These are phyloP conservation scores for Theileria annulata DNA, from an alignment of 169 alveolate genomes.

Conservation along the genomic window DNA sequence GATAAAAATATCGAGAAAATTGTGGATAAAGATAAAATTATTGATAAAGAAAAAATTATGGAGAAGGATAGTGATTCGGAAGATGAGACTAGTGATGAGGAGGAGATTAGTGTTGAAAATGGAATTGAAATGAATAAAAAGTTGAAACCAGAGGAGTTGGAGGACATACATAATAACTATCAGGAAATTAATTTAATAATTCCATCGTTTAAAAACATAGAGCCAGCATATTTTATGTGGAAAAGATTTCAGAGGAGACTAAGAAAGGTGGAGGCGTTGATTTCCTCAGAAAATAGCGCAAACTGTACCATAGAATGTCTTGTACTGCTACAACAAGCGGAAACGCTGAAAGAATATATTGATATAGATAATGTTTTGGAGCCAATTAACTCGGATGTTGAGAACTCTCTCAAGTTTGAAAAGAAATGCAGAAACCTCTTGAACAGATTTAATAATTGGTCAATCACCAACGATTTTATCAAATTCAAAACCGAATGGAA, in stretches of 20 bases:
- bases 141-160: slow-evolving; percentile 30
- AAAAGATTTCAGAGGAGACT: slow-evolving; percentile 41
- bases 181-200: slow-evolving; percentile 38
- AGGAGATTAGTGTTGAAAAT: background rate
- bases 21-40: background rate
- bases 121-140: background rate
- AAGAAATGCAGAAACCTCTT: slow-evolving; percentile 52
- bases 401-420: slow-evolving; percentile 38
- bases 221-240: slow-evolving; percentile 39
- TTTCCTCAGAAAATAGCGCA: slow-evolving; percentile 24
- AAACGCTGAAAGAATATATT: slow-evolving; percentile 32
- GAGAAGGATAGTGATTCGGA: background rate
- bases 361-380: slow-evolving; percentile 30
- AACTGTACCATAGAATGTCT: slow-evolving; percentile 52
- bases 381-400: slow-evolving; percentile 50
- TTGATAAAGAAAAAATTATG: background rate
- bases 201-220: slow-evolving; percentile 38
- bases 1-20: background rate
- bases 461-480: slow-evolving; percentile 9
- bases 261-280: slow-evolving; percentile 26
- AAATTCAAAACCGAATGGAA: slow-evolving; percentile 53
- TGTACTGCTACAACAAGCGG: slow-evolving; percentile 44
- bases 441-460: slow-evolving; percentile 39
- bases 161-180: slow-evolving; percentile 28
- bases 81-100: slow-evolving; percentile 5